These are phyloP conservation scores for Colletotrichum sp. DNA, from an alignment of 2,329 filamentous ascomycete species.

Conservation along the genomic window DNA sequence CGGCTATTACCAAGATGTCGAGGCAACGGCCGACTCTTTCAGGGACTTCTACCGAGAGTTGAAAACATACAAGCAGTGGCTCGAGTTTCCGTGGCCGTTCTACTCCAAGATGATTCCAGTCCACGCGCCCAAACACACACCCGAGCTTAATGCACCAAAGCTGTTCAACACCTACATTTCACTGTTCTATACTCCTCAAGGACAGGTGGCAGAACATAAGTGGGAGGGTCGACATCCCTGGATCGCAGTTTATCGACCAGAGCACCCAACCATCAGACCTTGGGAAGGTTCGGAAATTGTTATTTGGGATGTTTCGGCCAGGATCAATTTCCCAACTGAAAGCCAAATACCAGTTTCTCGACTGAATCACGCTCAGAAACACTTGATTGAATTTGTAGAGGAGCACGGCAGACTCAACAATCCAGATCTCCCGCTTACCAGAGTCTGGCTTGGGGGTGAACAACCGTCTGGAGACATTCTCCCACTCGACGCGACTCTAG, in stretches of 20 bases:
- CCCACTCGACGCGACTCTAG: conserved; percentile 48
- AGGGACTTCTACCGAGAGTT: conserved; percentile 29
- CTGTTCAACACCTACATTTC: conserved; percentile 43
- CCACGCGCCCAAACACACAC: neutral
- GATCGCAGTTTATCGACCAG: conserved; percentile 53
- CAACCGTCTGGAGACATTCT: conserved; percentile 28
- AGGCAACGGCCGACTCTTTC: conserved; percentile 39
- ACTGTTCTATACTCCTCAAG: conserved; percentile 51
- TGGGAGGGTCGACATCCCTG: conserved; percentile 49
- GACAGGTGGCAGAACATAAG: conserved; percentile 11
- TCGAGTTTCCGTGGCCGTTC: conserved; percentile 31
- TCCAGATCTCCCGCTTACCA: conserved; percentile 35
- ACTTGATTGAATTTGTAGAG: conserved; percentile 43
- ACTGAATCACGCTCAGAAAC: conserved; percentile 51
- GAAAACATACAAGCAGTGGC: conserved; percentile 41
- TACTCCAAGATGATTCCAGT: neutral
- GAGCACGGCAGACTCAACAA: conserved; percentile 34
- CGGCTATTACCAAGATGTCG: conserved; percentile 40
- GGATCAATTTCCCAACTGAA: conserved; percentile 25
- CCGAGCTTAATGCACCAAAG: neutral
- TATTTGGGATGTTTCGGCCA: conserved; percentile 55
- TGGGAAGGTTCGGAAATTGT: conserved; percentile 51
- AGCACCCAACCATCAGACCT: conserved; percentile 36
- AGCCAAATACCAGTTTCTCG: conserved; percentile 32
- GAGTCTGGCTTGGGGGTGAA: conserved; percentile 52